phyloP scores from a whole-genome alignment of 2,329 filamentous ascomycete genomes.

The Fusarium sp. region DNA sequence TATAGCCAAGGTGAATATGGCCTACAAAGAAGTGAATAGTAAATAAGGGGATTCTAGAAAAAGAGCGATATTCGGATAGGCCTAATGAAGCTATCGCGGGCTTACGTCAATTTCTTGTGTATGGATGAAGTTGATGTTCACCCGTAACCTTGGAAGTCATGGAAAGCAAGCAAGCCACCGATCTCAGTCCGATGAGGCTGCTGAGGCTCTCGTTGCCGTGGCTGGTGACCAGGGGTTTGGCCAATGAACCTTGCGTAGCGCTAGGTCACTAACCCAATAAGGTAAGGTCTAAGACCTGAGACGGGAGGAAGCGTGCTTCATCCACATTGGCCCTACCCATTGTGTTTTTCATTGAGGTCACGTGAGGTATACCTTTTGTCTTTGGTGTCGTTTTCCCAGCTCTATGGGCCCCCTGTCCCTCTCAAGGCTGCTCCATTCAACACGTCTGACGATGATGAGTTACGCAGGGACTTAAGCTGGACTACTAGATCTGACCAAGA shows the following conservation, averaged over 20 bases:
- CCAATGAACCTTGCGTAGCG: constrained; percentile 20
- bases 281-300: constrained; percentile 14
- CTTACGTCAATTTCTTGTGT: constrained; percentile 24
- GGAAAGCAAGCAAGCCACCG: constrained; percentile 33
- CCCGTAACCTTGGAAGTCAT: constrained; percentile 16
- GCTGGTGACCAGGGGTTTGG: constrained; percentile 31
- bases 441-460: background rate
- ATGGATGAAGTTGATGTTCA: constrained; percentile 31
- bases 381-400: background rate
- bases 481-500: background rate
- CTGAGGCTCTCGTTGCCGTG: constrained; percentile 44
- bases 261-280: background rate
- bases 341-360: constrained; percentile 8
- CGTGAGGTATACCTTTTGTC: constrained; percentile 2
- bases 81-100: constrained; percentile 31
- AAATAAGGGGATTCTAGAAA: background rate
- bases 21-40: background rate
- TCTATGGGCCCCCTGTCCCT: background rate
- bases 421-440: background rate
- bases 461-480: background rate
- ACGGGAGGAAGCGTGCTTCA: constrained; percentile 34
- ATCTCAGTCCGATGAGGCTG: constrained; percentile 39
- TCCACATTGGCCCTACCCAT: background rate
- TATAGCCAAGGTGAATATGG: background rate
- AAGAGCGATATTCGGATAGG: background rate